Evolutionary conservation across 2,329 filamentous ascomycete species (phyloP), one percentile per base, ranked within the genome.

Genomic region (Cladosporium phlei): DNA sequence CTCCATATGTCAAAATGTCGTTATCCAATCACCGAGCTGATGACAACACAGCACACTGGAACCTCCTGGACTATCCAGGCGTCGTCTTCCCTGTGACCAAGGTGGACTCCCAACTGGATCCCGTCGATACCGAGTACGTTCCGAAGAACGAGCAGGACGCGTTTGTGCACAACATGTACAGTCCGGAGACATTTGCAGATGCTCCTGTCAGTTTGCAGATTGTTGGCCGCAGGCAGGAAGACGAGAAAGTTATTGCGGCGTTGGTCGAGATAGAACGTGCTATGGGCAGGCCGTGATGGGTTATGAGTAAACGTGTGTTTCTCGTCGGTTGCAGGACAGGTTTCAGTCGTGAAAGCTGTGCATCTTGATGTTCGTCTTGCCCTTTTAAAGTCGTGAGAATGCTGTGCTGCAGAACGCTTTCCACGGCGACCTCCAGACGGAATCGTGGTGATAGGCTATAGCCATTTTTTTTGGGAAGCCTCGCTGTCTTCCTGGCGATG

Each of bases 61-160:
- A 86, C 58, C 57, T 86, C 29, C 71, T 86, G 2, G 82, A 87
- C 60, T 60, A 59, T 47, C 57, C 83, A 0, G 75, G 71, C 8
- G 63, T 77, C 2, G 72, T 80, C 0, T 83, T 86, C 58, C 83
- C 83, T 0, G 52, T 56, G 10, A 56, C 54, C 3, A 50, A 38
- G 14, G 54, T 56, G n/a, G 51, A 53, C 25, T 19, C 49, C 4
- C 46, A 50, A 11, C 35, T 37, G n/a, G 54, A 56, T 43, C 42
- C 14, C 50, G 34, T 46, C 17, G 44, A 48, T 25, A 4, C 16
- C 35, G 21, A 40, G 11, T 38, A 35, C 24, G 14, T 27, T 3
- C 39, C 38, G 11, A 43, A 17, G 32, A 42, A 45, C 24, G 32
- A 24, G 12, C 40, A 45, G 17, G 40, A 45, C 17, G 12, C 5